Percentiles rank a stretch among this genome's conserved stretches.
Conservation (phyloP, 192 early-diverging fungal species). For the Backusella sp. region DNA sequence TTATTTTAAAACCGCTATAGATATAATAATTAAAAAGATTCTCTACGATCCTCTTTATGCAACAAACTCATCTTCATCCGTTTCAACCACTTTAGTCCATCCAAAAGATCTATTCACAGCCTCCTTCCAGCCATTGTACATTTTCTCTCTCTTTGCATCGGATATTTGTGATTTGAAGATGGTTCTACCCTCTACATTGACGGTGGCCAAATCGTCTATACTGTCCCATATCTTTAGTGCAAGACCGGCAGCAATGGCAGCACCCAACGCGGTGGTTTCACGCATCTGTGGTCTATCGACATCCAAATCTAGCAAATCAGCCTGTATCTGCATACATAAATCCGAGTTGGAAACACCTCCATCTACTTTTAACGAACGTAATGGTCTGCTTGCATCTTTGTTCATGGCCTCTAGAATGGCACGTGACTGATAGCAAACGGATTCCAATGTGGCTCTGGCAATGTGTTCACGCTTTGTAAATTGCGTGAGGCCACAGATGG, state of each 20-base stretch:
- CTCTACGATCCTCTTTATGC: not conserved
- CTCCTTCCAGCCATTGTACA: slow-evolving; percentile 70
- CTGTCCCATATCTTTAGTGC: slow-evolving; percentile 64
- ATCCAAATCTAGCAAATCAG: slow-evolving; percentile 77
- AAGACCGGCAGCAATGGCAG: slow-evolving; percentile 86
- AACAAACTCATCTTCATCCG: not conserved
- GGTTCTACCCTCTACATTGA: slow-evolving; percentile 49
- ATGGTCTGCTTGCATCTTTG: slow-evolving; percentile 63
- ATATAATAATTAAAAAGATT: not conserved
- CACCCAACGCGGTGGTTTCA: slow-evolving; percentile 91
- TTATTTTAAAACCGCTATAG: not conserved
- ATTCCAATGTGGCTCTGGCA: slow-evolving; percentile 84
- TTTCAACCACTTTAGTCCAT: slow-evolving; percentile 43
- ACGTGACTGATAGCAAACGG: slow-evolving; percentile 86
- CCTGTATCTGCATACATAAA: slow-evolving; percentile 89
- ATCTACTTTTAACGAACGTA: slow-evolving; percentile 84
- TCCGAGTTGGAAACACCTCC: slow-evolving; percentile 94
- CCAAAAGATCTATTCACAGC: slow-evolving; percentile 69
- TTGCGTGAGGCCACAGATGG: slow-evolving; percentile 86
- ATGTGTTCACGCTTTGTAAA: slow-evolving; percentile 85
- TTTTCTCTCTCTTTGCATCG: slow-evolving; percentile 55
- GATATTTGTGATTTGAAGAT: slow-evolving; percentile 48
- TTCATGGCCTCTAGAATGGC: slow-evolving; percentile 92
- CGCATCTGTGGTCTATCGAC: slow-evolving; percentile 84
- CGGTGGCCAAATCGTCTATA: slow-evolving; percentile 51